Evolutionary conservation across 2,329 filamentous ascomycete genomes (phyloP), one percentile per base, ranked within the genome.

Genomic region (Penicillium polonicum): DNA sequence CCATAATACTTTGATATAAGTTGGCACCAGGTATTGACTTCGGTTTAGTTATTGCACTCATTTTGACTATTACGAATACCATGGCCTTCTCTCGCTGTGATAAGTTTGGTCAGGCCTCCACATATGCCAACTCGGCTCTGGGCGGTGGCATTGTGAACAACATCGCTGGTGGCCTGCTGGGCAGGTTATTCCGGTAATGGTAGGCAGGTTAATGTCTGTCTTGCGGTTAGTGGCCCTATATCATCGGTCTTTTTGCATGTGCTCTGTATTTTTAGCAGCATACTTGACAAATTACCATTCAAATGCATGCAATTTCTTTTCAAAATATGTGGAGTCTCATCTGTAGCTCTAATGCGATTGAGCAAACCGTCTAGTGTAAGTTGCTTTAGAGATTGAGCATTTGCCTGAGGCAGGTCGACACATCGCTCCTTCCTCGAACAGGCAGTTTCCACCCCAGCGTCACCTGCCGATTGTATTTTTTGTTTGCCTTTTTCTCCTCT

Each of bases 71-170:
- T 59, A 82, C 79, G 33, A 82, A 82, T 60, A 82, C 79, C 1
- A 68, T 81, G 39, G 79, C 79, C 6, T 82, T 82, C 67, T 82
- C 79, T 9, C 73, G 79, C 19, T 82, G 79, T 59, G 79, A 82
- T 62, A 77, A 77, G 52, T 82, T 82, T 65, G 79, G 79, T 59
- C 79, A 88, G 65, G 85, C 85, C 12, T 84, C 82, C 38, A 83
- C 76, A 49, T 81, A 83, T 60, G 83, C 84, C 7, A 83, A 80
- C 44, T 79, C 78, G 41, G 83, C 83, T 5, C 74, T 86, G 52
- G 77, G 79, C 8, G 82, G 83, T 44, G 79, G 81, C 3, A 73
- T 85, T 55, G 81, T 82, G 55, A 79, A 79, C 64, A 84, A 80
- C 65, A 64, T 85, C 61, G 82, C 82, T 9, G 78, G 81, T 39